Evolutionary conservation across 495 filamentous ascomycete species (phyloP).

Genomic region (Neurospora sp.): DNA sequence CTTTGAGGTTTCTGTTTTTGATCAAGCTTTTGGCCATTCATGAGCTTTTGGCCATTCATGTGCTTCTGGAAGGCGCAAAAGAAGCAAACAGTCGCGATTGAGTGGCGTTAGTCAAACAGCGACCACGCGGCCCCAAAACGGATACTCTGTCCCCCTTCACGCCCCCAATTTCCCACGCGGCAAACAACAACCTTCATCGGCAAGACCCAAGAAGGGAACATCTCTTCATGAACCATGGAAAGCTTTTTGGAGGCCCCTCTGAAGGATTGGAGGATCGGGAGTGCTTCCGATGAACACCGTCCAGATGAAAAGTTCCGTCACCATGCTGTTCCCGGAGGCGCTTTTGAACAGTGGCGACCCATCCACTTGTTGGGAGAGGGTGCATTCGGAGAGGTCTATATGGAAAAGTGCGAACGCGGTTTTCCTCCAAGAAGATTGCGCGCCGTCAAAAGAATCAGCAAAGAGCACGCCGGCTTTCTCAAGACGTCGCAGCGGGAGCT

Average conservation of each 20-base stretch:
- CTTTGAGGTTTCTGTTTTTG: neutral
- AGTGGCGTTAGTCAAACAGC: neutral
- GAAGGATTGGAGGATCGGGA: neutral
- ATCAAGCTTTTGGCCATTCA: neutral
- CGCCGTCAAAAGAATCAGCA: neutral
- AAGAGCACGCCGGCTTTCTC: neutral
- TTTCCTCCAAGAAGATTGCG: neutral
- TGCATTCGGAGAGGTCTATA: neutral
- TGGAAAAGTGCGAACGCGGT: neutral
- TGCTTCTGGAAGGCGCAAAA: neutral
- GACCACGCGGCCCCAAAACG: neutral
- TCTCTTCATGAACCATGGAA: neutral
- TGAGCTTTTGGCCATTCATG: neutral
- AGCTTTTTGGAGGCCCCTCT: neutral
- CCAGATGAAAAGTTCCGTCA: neutral
- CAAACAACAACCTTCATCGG: neutral
- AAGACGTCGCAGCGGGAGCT: neutral
- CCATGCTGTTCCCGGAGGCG: neutral
- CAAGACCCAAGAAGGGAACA: neutral
- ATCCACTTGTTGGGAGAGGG: neutral
- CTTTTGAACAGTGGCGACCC: neutral
- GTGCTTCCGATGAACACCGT: neutral
- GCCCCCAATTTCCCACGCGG: neutral
- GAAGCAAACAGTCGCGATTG: neutral
- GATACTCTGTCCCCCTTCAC: neutral